Conservation (phyloP, 192 early-diverging fungal species). For the Mycoemilia scoparia region DNA sequence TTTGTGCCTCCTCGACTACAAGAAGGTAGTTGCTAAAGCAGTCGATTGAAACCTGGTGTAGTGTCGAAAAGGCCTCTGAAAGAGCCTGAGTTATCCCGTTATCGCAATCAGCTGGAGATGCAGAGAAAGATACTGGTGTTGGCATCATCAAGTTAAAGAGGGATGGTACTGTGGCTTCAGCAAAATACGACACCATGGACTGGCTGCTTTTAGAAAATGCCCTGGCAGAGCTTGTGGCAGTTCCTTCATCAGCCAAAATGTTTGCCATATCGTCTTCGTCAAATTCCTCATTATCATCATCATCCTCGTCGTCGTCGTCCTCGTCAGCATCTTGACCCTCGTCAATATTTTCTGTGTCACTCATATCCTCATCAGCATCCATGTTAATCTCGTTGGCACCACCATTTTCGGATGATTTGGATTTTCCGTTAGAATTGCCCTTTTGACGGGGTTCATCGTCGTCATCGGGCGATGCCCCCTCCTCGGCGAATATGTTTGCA, state of each 20-base stretch:
- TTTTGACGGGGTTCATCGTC: conserved; percentile 1
- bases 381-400: conserved; percentile 4
- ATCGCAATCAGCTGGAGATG: too few relatives aligned
- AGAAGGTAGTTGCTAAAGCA: conserved; percentile 62
- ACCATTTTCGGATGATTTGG: too few relatives aligned
- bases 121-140: too few relatives aligned
- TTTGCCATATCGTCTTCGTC: conserved; percentile 28
- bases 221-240: conserved; percentile 30
- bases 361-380: conserved; percentile 25
- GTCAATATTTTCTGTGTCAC: conserved; percentile 25
- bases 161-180: too few relatives aligned
- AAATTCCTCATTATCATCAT: conserved; percentile 27
- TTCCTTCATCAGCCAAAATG: conserved; percentile 24
- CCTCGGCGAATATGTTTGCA: conserved; percentile 63
- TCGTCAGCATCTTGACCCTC: conserved; percentile 12
- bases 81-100: conserved; percentile 13
- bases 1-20: conserved; percentile 45
- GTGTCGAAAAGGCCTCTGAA: conserved; percentile 31
- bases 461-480: conserved; percentile 16
- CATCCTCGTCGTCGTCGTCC: conserved; percentile 30
- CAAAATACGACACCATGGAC: too few relatives aligned
- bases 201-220: too few relatives aligned
- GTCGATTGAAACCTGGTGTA: conserved; percentile 47
- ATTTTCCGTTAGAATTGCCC: neutral
- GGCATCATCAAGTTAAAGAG: too few relatives aligned